Base-by-base conservation (phyloP, 108 stramenopile species). In the Seminavis robusta region DNA sequence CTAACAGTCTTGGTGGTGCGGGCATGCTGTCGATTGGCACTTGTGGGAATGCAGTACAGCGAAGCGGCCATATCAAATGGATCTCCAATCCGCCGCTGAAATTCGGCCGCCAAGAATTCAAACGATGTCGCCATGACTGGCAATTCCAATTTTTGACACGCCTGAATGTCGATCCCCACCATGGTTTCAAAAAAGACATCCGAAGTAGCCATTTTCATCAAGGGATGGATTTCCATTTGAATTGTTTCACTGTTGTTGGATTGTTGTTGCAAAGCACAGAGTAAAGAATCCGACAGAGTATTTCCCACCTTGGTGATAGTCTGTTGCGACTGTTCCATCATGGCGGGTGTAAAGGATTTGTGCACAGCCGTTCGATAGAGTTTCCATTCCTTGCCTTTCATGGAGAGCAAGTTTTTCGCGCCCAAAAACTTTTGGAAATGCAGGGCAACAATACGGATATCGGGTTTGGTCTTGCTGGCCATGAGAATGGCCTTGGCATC, bases 321-420 rank as follows among this genome's bases (percentile, higher is more conserved):
- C 48, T 11, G 31, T 32, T 17, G 2, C 33, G 49, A 25, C 24
- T 59, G 30, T n/a, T 52, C 33, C 16, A 52, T 7, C 23, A 34
- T 20, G 33, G 20, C 28, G 7, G 3, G 26, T 19, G 36, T n/a
- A n/a, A 70, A 47, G 47, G 69, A 54, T 39, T 59, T 59, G 49
- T 47, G 33, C 1, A 70, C 45, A 8, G 63, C 57, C n/a, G 41
- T 30, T 10, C 63, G 69, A 47, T 70, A 51, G 6, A 28, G 17
- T 44, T 56, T 57, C 69, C 69, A 70, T 16, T 70, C 69, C 16
- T 59, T 64, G 30, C 63, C 63, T 19, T 40, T 70, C 0, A 70
- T 30, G 1, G 30, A 8, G 20, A 44, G 23, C 2, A 70, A 23
- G 17, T 57, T 59, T 25, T 40, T 24, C 20, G n/a, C 26, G 8